Evolutionary conservation across 257 asterid species (phyloP).

Genomic region (Solanum corneliomulleri): DNA sequence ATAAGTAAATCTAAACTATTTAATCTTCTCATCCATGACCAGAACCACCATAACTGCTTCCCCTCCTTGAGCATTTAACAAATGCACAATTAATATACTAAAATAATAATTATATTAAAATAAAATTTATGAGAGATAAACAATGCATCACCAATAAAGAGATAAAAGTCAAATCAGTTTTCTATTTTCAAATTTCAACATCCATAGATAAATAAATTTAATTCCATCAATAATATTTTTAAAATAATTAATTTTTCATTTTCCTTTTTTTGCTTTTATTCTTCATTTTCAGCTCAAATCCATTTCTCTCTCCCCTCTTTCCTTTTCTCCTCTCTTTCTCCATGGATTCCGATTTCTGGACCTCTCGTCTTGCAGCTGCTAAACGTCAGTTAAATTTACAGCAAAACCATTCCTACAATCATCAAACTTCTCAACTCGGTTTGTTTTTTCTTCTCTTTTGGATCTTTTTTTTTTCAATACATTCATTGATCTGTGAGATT

Average conservation of each 20-base stretch:
- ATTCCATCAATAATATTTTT: neutral
- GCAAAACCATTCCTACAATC: constrained; percentile 20
- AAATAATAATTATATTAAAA: neutral
- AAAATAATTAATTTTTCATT: neutral
- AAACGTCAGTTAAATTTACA: constrained; percentile 63
- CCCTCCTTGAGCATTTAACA: neutral
- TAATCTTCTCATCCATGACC: too few relatives aligned
- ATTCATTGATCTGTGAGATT: neutral
- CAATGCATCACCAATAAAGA: neutral
- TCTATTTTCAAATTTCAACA: neutral
- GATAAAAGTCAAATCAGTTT: neutral
- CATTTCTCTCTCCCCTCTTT: neutral
- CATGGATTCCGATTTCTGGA: constrained; percentile 84
- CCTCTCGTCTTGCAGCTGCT: constrained; percentile 65
- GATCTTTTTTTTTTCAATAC: neutral
- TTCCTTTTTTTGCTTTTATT: neutral
- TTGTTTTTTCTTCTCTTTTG: neutral
- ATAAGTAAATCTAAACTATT: too few relatives aligned
- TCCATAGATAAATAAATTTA: neutral
- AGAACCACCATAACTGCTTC: neutral
- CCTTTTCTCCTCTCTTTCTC: neutral
- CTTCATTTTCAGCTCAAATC: constrained; percentile 5
- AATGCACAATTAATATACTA: neutral
- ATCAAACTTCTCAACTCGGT: constrained; percentile 49
- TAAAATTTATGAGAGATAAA: neutral